Conservation (phyloP, 2,329 filamentous ascomycete species). For the Atkinsonella hypoxylon region DNA sequence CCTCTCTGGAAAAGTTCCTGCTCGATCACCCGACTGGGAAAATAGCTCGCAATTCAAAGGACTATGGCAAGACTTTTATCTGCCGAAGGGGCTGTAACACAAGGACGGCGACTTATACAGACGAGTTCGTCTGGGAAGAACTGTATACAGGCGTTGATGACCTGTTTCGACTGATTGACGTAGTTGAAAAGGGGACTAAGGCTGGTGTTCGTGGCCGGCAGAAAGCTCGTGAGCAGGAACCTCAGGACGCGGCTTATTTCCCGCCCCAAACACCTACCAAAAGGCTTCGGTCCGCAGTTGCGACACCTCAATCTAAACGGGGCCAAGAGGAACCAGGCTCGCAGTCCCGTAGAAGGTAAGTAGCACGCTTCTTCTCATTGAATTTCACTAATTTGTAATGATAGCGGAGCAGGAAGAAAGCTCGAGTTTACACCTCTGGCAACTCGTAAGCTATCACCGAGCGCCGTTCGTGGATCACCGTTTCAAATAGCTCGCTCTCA, state of each 20-base stretch:
- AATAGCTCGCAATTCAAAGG: constrained; percentile 58
- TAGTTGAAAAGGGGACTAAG: constrained; percentile 63
- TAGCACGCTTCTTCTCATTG: background rate
- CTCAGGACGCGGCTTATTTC: constrained; percentile 19
- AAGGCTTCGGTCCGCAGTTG: constrained; percentile 15
- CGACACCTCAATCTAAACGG: constrained; percentile 20
- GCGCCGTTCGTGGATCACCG: constrained; percentile 65
- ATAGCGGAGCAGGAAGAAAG: constrained; percentile 47
- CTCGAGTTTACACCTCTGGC: constrained; percentile 94
- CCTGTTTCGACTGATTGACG: constrained; percentile 52
- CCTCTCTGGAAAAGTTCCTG: constrained; percentile 60
- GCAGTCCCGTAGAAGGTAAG: constrained; percentile 19
- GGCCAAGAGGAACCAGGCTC: constrained; percentile 21
- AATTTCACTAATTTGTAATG: constrained; percentile 31
- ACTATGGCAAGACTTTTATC: constrained; percentile 77
- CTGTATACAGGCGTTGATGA: constrained; percentile 55
- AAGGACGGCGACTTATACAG: constrained; percentile 78
- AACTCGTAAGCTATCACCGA: constrained; percentile 69
- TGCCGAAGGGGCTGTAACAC: constrained; percentile 85
- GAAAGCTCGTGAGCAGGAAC: constrained; percentile 20
- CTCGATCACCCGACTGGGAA: constrained; percentile 61
- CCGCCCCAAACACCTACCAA: constrained; percentile 28
- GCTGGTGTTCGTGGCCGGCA: constrained; percentile 36
- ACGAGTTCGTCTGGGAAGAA: constrained; percentile 87
- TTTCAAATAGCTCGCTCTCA: constrained; percentile 83